Conservation (phyloP, 2,329 filamentous ascomycete species). For the Cladosporium colombiae region DNA sequence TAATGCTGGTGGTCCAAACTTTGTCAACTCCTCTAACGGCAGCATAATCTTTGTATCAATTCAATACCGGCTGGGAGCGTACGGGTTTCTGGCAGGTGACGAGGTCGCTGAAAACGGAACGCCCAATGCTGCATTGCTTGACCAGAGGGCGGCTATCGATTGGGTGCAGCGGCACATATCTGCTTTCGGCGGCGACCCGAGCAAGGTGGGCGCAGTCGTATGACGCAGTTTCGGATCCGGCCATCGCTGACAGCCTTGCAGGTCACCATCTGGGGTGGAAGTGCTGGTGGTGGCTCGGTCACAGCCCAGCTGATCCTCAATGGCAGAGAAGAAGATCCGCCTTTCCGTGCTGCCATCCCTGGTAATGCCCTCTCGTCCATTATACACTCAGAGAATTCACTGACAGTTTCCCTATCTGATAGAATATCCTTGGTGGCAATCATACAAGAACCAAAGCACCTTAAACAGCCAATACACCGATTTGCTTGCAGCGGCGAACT, state of each 20-base stretch:
- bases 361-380: not conserved
- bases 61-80: constrained; percentile 35
- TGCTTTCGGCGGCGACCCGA: constrained; percentile 33
- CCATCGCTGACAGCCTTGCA: not conserved
- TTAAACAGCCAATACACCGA: constrained; percentile 22
- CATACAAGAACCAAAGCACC: constrained; percentile 25
- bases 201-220: not conserved
- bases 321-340: constrained; percentile 36
- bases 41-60: constrained; percentile 37
- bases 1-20: constrained; percentile 23
- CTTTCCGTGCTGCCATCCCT: constrained; percentile 46
- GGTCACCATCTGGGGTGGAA: constrained; percentile 25
- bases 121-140: constrained; percentile 31
- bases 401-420: not conserved
- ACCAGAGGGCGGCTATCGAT: constrained; percentile 32
- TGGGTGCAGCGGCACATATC: constrained; percentile 32
- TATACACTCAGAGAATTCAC: not conserved
- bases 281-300: constrained; percentile 32
- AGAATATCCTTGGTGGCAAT: constrained; percentile 40
- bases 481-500: constrained; percentile 30
- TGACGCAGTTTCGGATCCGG: not conserved
- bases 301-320: constrained; percentile 24
- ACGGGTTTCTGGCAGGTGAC: constrained; percentile 31
- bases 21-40: constrained; percentile 33
- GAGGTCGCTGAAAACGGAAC: constrained; percentile 26